These are phyloP conservation scores for Vaucheria bursata DNA, from an alignment of 352 stramenopile species.

Conservation along the genomic window DNA sequence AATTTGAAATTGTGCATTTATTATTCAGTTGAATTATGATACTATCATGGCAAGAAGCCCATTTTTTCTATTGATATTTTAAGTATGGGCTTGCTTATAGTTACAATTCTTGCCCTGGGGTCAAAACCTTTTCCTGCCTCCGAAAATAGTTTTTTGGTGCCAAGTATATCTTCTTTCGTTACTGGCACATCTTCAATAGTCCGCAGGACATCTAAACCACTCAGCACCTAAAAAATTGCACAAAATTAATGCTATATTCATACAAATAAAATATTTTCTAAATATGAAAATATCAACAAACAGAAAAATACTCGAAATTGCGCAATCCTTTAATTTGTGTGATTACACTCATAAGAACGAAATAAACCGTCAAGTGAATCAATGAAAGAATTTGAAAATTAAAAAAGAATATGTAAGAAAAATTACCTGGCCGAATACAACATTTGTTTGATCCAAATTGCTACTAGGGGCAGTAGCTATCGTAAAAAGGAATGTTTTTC, in stretches of 20 bases:
- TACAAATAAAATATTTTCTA: too few species aligned
- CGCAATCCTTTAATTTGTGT: too few species aligned
- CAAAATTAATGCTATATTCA: too few species aligned
- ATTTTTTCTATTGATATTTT: slow-evolving; percentile 11
- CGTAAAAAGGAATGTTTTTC: slow-evolving; percentile 15
- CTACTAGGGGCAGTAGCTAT: slow-evolving; percentile 5
- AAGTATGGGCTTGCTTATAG: slow-evolving; percentile 6
- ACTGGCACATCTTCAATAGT: slow-evolving; percentile 4
- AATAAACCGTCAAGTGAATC: background rate
- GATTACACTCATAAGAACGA: too few species aligned
- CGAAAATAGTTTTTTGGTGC: slow-evolving; percentile 6
- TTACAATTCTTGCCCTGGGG: background rate
- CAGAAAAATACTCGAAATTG: too few species aligned
- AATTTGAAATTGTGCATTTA: too few species aligned
- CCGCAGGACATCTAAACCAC: slow-evolving; percentile 4
- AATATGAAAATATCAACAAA: too few species aligned
- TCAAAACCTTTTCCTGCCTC: slow-evolving; percentile 13
- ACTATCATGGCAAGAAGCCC: background rate
- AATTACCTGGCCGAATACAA: slow-evolving; percentile 15
- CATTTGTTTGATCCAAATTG: slow-evolving; percentile 10
- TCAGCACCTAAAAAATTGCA: too few species aligned
- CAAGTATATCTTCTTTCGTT: slow-evolving; percentile 16
- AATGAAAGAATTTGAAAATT: background rate
- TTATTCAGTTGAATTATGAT: too few species aligned
- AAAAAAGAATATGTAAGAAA: background rate